Evolutionary conservation across 306 rosid genomes (phyloP).

Genomic region (Cucurbita ficifolia): DNA sequence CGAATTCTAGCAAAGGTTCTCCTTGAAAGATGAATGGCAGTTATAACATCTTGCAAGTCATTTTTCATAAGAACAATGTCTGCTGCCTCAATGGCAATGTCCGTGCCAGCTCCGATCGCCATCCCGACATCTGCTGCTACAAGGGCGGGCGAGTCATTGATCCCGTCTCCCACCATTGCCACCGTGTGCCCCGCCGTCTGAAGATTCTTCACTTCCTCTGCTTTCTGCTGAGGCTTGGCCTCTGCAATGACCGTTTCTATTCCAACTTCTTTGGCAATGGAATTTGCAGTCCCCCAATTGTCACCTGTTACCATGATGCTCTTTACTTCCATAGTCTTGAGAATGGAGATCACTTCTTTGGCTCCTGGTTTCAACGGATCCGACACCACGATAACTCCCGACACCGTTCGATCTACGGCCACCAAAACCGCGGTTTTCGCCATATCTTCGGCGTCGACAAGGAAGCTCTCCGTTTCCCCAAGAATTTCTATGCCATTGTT

Average conservation of each 20-base stretch:
- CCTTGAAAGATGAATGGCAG: constrained; percentile 64
- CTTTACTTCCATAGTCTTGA: constrained; percentile 52
- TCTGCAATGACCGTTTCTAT: constrained; percentile 61
- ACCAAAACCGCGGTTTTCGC: constrained; percentile 70
- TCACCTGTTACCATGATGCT: constrained; percentile 84
- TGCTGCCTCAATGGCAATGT: constrained; percentile 87
- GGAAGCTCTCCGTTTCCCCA: constrained; percentile 33
- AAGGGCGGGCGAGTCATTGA: constrained; percentile 74
- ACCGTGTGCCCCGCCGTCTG: constrained; percentile 49
- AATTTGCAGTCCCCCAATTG: constrained; percentile 84
- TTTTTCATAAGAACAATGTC: constrained; percentile 76
- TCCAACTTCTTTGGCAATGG: constrained; percentile 63
- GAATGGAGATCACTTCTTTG: constrained; percentile 50
- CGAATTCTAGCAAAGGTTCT: constrained; percentile 52
- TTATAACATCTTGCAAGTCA: constrained; percentile 66
- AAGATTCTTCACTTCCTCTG: constrained; percentile 45
- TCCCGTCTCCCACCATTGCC: constrained; percentile 89
- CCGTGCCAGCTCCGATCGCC: constrained; percentile 83
- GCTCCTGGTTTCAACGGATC: constrained; percentile 72
- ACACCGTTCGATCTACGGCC: constrained; percentile 37
- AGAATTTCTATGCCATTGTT: constrained; percentile 33
- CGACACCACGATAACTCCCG: constrained; percentile 56
- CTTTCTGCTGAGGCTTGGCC: constrained; percentile 64
- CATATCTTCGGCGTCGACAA: constrained; percentile 43
- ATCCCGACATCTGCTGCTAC: constrained; percentile 80